Conservation (phyloP, 2,329 filamentous ascomycete genomes). For the Cordyceps tenuipes region DNA sequence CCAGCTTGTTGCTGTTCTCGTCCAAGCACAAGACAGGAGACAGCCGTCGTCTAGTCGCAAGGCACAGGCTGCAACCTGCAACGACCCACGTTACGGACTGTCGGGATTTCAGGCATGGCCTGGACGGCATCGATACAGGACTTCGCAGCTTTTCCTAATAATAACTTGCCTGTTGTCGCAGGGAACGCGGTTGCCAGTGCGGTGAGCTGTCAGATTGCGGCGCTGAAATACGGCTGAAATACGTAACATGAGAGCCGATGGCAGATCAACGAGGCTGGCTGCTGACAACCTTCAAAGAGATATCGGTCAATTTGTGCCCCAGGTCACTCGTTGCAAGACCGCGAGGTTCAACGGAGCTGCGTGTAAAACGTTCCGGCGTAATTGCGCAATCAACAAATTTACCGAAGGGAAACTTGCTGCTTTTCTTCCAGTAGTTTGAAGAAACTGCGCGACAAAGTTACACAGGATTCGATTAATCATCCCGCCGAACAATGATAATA, state of each 20-base stretch:
- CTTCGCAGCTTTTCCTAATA: not conserved
- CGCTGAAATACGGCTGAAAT: too few species aligned
- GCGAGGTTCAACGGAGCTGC: too few species aligned
- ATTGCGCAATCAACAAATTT: too few species aligned
- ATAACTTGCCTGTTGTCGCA: not conserved
- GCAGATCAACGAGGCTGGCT: not conserved
- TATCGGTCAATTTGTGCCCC: not conserved
- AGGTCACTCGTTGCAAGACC: too few species aligned
- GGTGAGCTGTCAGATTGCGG: not conserved
- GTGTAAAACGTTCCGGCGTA: too few species aligned
- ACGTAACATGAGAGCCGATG: not conserved
- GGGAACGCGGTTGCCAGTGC: not conserved
- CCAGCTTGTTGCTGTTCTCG: not conserved
- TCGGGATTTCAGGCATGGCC: not conserved
- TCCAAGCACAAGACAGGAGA: not conserved
- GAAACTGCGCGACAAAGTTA: too few species aligned
- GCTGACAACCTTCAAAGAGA: not conserved
- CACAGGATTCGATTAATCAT: too few species aligned
- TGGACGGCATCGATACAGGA: not conserved
- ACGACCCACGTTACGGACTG: not conserved
- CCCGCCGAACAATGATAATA: too few species aligned
- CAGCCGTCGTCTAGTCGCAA: not conserved
- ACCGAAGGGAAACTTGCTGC: too few species aligned
- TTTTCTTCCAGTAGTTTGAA: too few species aligned
- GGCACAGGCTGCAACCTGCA: not conserved